Base-by-base conservation (phyloP, 495 filamentous ascomycete species). In the Aspergillus haitiensis region DNA sequence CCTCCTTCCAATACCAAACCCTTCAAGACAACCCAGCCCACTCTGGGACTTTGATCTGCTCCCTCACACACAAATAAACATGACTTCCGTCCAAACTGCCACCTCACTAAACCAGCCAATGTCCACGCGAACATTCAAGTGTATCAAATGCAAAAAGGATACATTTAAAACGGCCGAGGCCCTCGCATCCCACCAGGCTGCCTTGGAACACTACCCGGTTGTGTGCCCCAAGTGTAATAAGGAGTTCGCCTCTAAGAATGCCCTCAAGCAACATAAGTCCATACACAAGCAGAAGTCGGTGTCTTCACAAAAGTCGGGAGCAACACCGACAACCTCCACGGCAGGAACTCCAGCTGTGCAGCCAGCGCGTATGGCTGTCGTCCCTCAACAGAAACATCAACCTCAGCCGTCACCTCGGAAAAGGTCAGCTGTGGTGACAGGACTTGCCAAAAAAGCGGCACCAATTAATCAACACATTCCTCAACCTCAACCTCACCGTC, bases 121-220 rank as follows among this genome's bases (percentile, higher is more conserved):
- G n/a, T n/a, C 7, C n/a, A 47, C n/a, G 15, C n/a, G 13, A 16
- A 47, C 16, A 2, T 49, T 49, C 32, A 57, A 27, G 7, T 57
- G 55, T 16, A 15, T 39, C 31, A 48, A 6, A 32, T 62, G 55
- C 51, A 27, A 40, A 18, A 58, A 40, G 21, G 12, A 36, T 31
- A 46, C 10, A 7, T 59, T 55, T 31, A 56, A 40, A 32, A 57
- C 44, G 0, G 52, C 32, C 36, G 13, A 46, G 15, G 55, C 52
- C 31, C 16, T 50, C 4, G n/a, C 47, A 12, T 18, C 32, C 11
- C 59, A 62, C 16, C 59, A 57, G 16, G 7, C 7, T 7, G 48
- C 59, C 3, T 21, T 57, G 21, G 16, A 31, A 31, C 59, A 62
- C 37, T 16, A 15, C 21, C 31, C 39, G 6, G 3, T 9, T 15